A percentile compares a stretch with the other conserved stretches of the same genome.
Evolutionary conservation across 306 rosid species (phyloP).

Genomic region (Abrus pulchellus): DNA sequence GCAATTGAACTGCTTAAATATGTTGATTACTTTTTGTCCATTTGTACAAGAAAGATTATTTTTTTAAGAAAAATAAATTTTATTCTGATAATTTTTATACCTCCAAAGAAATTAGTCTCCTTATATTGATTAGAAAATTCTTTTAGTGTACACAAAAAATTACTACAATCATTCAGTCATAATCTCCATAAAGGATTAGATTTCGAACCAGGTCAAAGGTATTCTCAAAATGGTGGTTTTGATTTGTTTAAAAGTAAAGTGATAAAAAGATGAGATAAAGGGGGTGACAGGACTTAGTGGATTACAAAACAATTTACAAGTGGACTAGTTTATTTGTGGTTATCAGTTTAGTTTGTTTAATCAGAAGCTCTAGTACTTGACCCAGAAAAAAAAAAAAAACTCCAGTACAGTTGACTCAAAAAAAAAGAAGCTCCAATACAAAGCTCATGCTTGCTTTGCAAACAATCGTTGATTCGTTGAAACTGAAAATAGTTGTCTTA

Average conservation of each 20-base stretch:
- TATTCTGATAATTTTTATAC: neutral
- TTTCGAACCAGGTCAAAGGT: conserved; percentile 23
- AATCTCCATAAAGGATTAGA: conserved; percentile 27
- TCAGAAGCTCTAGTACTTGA: neutral
- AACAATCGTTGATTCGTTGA: conserved; percentile 21
- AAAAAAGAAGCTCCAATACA: neutral
- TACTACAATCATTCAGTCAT: neutral
- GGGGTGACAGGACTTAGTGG: conserved; percentile 27
- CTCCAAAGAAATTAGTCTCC: neutral
- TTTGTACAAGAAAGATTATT: too few relatives aligned
- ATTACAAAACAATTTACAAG: conserved; percentile 18
- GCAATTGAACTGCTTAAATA: neutral
- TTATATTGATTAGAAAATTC: neutral
- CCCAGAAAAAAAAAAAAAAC: too few relatives aligned
- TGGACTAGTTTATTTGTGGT: conserved; percentile 21
- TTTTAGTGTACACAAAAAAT: neutral
- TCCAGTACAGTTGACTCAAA: too few relatives aligned
- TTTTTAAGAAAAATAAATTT: neutral
- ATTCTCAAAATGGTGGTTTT: conserved; percentile 19
- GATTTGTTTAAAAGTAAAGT: conserved; percentile 43
- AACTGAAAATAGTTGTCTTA: conserved; percentile 1
- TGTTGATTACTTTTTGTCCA: neutral
- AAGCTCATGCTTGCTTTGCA: conserved; percentile 14
- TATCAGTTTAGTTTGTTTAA: conserved; percentile 41
- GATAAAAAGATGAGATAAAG: conserved; percentile 35